A percentile compares a stretch with the other conserved stretches of the same genome.
These are phyloP conservation scores for Polytrichum formosum DNA, from an alignment of 225 moss, liverwort and hornwort species.

Conservation along the genomic window DNA sequence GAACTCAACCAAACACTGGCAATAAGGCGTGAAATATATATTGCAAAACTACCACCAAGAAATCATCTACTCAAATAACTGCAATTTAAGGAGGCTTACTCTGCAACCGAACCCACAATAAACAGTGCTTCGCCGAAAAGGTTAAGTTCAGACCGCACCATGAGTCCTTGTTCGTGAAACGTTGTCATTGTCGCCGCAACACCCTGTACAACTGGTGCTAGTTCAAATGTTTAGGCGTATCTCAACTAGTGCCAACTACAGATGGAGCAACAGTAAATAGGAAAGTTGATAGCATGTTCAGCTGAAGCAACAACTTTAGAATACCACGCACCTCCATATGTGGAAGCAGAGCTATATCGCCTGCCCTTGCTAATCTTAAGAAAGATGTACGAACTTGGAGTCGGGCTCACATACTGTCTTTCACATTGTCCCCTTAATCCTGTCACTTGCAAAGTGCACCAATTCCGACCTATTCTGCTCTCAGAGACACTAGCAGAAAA, in stretches of 20 bases:
- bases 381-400: slow-evolving; percentile 97
- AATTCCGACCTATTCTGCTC: not conserved
- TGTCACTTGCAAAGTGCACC: slow-evolving; percentile 23
- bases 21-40: too few species aligned
- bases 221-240: too few species aligned
- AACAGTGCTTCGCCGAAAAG: slow-evolving; percentile 91
- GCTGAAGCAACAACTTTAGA: not conserved
- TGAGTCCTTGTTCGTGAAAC: slow-evolving; percentile 61
- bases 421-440: slow-evolving; percentile 42
- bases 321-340: slow-evolving; percentile 64
- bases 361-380: slow-evolving; percentile 80
- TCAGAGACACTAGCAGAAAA: too few species aligned
- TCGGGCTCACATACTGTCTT: slow-evolving; percentile 70
- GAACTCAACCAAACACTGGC: too few species aligned
- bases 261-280: too few species aligned
- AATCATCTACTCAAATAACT: not conserved
- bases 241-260: too few species aligned
- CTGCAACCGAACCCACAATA: slow-evolving; percentile 84
- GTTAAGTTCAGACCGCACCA: slow-evolving; percentile 82
- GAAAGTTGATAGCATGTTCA: too few species aligned
- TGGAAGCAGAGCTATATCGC: slow-evolving; percentile 77
- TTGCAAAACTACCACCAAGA: too few species aligned
- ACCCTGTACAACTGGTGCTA: slow-evolving; percentile 33
- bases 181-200: slow-evolving; percentile 78
- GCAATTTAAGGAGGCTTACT: slow-evolving; percentile 32